Evolutionary conservation across 2,329 filamentous ascomycete species (phyloP).

Genomic region (Penicillium sp.): DNA sequence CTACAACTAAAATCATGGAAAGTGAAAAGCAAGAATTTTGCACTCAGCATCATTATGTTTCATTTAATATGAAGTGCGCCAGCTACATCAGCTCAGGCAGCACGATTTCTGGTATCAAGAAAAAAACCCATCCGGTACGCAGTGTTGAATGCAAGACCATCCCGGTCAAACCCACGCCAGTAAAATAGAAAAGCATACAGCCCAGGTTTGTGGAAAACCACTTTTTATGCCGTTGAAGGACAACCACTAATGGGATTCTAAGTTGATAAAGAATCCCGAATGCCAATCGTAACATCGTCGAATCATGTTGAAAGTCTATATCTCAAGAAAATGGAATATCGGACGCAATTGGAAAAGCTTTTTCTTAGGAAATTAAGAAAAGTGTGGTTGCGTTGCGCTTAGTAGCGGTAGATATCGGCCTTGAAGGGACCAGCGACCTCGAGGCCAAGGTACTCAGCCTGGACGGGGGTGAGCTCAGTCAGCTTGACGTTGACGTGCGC

Average conservation of each 20-base stretch:
- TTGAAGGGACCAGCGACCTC: constrained; percentile 90
- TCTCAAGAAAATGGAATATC: constrained; percentile 34
- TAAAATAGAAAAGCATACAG: constrained; percentile 28
- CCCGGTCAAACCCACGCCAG: constrained; percentile 33
- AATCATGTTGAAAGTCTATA: constrained; percentile 56
- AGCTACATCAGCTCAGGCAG: neutral
- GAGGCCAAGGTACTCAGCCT: constrained; percentile 94
- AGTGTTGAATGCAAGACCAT: constrained; percentile 42
- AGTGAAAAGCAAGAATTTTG: neutral
- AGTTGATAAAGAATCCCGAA: constrained; percentile 47
- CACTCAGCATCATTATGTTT: constrained; percentile 5
- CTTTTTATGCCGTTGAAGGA: constrained; percentile 64
- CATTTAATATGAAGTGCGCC: neutral
- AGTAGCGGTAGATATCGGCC: constrained; percentile 75
- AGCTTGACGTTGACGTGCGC: constrained; percentile 94
- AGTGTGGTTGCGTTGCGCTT: constrained; percentile 40
- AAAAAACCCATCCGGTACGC: constrained; percentile 28
- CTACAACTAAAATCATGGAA: too few species aligned
- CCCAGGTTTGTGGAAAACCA: constrained; percentile 30
- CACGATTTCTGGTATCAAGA: constrained; percentile 11
- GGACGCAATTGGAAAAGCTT: constrained; percentile 27
- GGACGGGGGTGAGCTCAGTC: constrained; percentile 76
- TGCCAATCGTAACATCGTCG: constrained; percentile 62
- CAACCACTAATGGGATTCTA: constrained; percentile 52
- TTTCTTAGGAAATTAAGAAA: constrained; percentile 13